Evolutionary conservation across 139 green algal species (phyloP).

Genomic region (Chlorella sorokiniana): DNA sequence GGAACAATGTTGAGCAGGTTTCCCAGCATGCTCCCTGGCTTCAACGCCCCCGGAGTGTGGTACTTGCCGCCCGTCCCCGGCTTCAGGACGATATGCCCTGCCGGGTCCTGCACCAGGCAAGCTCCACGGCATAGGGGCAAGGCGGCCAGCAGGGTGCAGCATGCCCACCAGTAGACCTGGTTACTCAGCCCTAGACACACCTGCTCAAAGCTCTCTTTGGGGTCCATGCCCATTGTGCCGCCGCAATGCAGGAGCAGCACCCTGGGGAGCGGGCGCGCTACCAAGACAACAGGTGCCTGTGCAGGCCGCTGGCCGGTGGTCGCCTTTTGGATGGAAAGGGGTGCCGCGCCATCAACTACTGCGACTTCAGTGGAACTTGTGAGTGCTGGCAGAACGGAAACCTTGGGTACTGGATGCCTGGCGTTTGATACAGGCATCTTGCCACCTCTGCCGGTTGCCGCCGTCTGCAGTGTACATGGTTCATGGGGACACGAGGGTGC

Average conservation of each 20-base stretch:
- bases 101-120: not conserved
- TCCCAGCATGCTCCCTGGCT: constrained; percentile 57
- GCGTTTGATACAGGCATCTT: no score
- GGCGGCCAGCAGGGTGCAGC: not conserved
- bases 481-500: no score
- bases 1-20: constrained; percentile 69
- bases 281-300: constrained; percentile 27
- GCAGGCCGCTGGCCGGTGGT: no score
- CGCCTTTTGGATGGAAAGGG: no score
- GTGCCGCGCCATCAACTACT: no score
- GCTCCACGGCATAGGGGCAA: not conserved
- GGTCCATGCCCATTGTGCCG: constrained; percentile 88
- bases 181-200: not conserved
- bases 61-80: constrained; percentile 69
- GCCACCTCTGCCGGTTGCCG: no score
- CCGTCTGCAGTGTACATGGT: no score
- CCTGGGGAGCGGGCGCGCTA: constrained; percentile 69
- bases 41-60: constrained; percentile 33
- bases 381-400: no score
- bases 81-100: constrained; percentile 46
- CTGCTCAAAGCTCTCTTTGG: constrained; percentile 42
- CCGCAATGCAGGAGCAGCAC: constrained; percentile 87
- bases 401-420: no score
- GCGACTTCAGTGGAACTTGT: no score
- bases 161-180: not conserved